Conservation (phyloP, 208 protist species). For the Trypanosoma lewisi region DNA sequence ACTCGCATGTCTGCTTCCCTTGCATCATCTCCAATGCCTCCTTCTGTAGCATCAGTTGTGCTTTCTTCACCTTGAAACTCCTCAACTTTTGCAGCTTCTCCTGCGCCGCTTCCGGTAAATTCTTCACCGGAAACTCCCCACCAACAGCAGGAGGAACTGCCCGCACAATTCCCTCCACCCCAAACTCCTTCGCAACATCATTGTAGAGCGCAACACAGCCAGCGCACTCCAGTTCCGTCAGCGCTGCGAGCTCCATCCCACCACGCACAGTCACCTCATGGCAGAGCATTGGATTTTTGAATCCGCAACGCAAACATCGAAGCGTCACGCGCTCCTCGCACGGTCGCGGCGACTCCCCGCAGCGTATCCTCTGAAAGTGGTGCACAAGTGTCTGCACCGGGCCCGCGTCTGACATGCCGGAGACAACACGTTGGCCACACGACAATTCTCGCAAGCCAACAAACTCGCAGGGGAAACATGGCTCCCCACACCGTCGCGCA, state of each 20-base stretch:
- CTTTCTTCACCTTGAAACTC: conserved; percentile 47
- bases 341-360: conserved; percentile 42
- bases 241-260: conserved; percentile 15
- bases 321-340: conserved; percentile 57
- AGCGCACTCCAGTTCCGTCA: conserved; percentile 55
- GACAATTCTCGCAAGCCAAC: conserved; percentile 58
- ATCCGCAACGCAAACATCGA: conserved; percentile 68
- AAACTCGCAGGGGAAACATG: conserved; percentile 70
- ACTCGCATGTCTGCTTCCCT: conserved; percentile 40
- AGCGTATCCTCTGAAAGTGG: conserved; percentile 72
- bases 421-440: conserved; percentile 82
- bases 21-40: conserved; percentile 71
- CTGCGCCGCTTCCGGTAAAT: conserved; percentile 52
- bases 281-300: conserved; percentile 53
- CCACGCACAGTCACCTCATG: conserved; percentile 36
- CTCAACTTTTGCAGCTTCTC: conserved; percentile 36
- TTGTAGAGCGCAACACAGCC: conserved; percentile 83
- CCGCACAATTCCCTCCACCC: conserved; percentile 32
- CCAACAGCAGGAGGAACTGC: background rate
- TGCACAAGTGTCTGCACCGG: conserved; percentile 47
- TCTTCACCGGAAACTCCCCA: conserved; percentile 38
- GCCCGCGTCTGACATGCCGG: conserved; percentile 46
- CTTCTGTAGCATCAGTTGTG: conserved; percentile 63
- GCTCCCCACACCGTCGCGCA: conserved; percentile 56
- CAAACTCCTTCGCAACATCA: conserved; percentile 60